Conservation (phyloP, 805 yeast species). For the Grigorovia yakushimaensis region DNA sequence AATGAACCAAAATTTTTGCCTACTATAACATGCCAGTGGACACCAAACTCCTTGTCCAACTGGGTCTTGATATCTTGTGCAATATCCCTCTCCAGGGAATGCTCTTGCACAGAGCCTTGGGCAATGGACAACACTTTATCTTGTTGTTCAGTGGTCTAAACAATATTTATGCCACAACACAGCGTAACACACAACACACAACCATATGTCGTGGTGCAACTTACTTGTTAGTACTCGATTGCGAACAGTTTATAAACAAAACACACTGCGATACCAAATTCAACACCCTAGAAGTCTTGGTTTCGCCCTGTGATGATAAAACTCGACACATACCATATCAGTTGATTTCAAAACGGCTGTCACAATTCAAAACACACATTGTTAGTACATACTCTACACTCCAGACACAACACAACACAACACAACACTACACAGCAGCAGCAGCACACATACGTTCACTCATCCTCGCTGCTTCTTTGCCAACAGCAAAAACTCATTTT, state of each 20-base stretch:
- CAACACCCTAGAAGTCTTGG: too few species aligned
- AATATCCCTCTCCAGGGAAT: constrained; percentile 36
- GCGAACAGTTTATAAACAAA: too few species aligned
- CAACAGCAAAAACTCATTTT: not conserved
- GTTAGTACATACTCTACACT: not conserved
- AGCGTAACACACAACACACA: too few species aligned
- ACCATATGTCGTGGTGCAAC: too few species aligned
- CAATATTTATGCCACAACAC: too few species aligned
- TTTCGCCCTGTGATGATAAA: too few species aligned
- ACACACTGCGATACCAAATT: too few species aligned
- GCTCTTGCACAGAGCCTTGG: constrained; percentile 15
- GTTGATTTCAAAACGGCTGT: constrained; percentile 20
- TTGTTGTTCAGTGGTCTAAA: constrained; percentile 8
- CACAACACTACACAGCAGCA: not conserved
- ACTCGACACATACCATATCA: constrained; percentile 27
- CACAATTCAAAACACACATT: too few species aligned
- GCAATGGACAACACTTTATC: not conserved
- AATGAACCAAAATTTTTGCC: constrained; percentile 73
- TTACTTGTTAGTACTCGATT: not conserved
- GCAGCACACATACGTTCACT: not conserved
- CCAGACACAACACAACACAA: not conserved
- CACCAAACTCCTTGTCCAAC: constrained; percentile 53
- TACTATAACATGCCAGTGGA: constrained; percentile 74
- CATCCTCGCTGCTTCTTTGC: not conserved
- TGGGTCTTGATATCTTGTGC: constrained; percentile 57